Evolutionary conservation across 371 early-diverging fungal species (phyloP).

Genomic region (Lichtheimia ramosa): DNA sequence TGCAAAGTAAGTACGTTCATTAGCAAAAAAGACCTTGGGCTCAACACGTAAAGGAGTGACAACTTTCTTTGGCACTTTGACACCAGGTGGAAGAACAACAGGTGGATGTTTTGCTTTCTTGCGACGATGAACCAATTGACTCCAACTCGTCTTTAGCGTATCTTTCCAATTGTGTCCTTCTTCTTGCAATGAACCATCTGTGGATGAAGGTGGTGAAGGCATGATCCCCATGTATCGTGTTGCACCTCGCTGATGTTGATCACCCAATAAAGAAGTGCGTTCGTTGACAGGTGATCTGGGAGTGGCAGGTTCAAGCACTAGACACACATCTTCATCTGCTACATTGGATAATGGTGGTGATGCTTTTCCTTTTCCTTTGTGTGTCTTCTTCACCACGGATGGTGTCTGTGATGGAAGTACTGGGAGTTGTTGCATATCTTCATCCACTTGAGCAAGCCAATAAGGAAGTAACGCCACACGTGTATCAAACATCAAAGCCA

Average conservation of each 20-base stretch:
- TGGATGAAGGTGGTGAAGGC: neutral
- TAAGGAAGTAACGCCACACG: constrained; percentile 95
- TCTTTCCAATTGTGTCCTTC: neutral
- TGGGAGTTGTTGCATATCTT: constrained; percentile 37
- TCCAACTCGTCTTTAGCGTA: neutral
- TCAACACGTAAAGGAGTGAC: constrained; percentile 92
- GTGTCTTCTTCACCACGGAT: constrained; percentile 2
- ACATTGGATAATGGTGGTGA: constrained; percentile 20
- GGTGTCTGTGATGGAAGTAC: constrained; percentile 8
- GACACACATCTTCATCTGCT: constrained; percentile 2
- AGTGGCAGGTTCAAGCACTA: neutral
- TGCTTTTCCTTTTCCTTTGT: constrained; percentile 78
- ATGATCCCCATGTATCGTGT: neutral
- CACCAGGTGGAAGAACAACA: constrained; percentile 52
- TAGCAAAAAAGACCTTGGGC: constrained; percentile 99
- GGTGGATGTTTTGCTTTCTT: neutral
- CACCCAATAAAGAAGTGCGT: constrained; percentile 26
- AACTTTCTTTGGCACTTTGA: constrained; percentile 62
- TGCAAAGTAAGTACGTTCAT: constrained; percentile 98
- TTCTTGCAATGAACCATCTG: neutral
- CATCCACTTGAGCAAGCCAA: constrained; percentile 97
- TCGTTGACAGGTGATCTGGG: constrained; percentile 19
- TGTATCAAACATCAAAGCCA: constrained; percentile 88
- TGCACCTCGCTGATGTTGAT: neutral
- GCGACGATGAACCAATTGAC: neutral